These are phyloP conservation scores for Leccinum broughii DNA, from an alignment of 768 basidiomycete genomes.

Conservation along the genomic window DNA sequence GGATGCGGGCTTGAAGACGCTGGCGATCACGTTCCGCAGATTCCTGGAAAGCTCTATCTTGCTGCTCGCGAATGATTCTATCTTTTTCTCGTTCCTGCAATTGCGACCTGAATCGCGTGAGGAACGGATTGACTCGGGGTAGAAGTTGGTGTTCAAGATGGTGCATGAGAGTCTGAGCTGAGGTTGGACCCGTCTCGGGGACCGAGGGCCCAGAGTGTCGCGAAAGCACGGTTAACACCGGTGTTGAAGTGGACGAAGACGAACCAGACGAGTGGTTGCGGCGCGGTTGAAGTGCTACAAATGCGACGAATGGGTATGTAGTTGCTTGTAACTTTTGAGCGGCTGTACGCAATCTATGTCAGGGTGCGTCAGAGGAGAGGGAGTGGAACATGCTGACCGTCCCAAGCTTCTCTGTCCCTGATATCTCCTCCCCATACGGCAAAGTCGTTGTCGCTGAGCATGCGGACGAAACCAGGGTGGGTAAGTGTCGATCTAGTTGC, in stretches of 20 bases:
- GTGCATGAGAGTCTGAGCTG: slow-evolving; percentile 57
- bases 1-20: slow-evolving; percentile 57
- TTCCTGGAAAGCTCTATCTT: slow-evolving; percentile 76
- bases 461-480: slow-evolving; percentile 65
- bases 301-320: slow-evolving; percentile 91
- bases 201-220: slow-evolving; percentile 72
- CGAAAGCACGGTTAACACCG: slow-evolving; percentile 78
- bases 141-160: slow-evolving; percentile 74
- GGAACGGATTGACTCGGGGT: slow-evolving; percentile 78
- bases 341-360: slow-evolving; percentile 33
- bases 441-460: slow-evolving; percentile 72
- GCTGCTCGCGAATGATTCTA: slow-evolving; percentile 70
- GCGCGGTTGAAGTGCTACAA: slow-evolving; percentile 82
- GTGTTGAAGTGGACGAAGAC: slow-evolving; percentile 38
- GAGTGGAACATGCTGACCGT: slow-evolving; percentile 42
- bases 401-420: slow-evolving; percentile 78
- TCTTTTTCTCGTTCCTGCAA: slow-evolving; percentile 53
- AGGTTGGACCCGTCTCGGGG: slow-evolving; percentile 55
- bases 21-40: slow-evolving; percentile 67
- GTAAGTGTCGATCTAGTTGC: slow-evolving; percentile 66
- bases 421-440: slow-evolving; percentile 94
- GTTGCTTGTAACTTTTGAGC: slow-evolving; percentile 81
- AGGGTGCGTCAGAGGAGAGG: background rate
- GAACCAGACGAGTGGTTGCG: slow-evolving; percentile 39
- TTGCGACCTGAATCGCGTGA: slow-evolving; percentile 58